Conservation (phyloP, 352 stramenopile genomes). For the Bremia lactucae region DNA sequence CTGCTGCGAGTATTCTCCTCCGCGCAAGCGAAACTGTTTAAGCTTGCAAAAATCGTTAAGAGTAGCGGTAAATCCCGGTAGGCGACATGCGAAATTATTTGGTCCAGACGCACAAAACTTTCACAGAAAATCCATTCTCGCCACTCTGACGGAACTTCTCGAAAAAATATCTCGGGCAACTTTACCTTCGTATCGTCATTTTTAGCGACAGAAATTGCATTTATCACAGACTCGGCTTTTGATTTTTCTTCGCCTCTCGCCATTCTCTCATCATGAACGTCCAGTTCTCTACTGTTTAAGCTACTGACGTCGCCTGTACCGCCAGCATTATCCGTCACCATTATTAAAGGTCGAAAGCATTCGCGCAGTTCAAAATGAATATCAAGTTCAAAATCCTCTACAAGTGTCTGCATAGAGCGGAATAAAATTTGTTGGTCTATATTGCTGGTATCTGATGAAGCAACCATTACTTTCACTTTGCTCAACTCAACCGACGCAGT, state of each 20-base stretch:
- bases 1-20: slow-evolving; percentile 35
- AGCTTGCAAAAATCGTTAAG: slow-evolving; percentile 34
- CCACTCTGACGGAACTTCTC: slow-evolving; percentile 30
- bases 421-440: slow-evolving; percentile 8
- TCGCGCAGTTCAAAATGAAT: slow-evolving; percentile 14
- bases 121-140: slow-evolving; percentile 36
- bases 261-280: neutral
- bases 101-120: slow-evolving; percentile 29
- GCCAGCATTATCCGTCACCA: slow-evolving; percentile 5
- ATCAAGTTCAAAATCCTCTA: slow-evolving; percentile 40
- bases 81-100: slow-evolving; percentile 46
- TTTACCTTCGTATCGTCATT: slow-evolving; percentile 1
- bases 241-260: slow-evolving; percentile 6
- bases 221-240: slow-evolving; percentile 9
- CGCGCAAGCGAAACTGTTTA: slow-evolving; percentile 26
- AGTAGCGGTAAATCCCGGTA: slow-evolving; percentile 67
- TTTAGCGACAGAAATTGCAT: slow-evolving; percentile 2
- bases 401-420: slow-evolving; percentile 29
- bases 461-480: slow-evolving; percentile 31
- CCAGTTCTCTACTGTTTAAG: slow-evolving; percentile 5
- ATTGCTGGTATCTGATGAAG: slow-evolving; percentile 9
- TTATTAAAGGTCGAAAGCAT: slow-evolving; percentile 24
- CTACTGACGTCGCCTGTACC: slow-evolving; percentile 15
- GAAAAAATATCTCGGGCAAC: slow-evolving; percentile 20
- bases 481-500: slow-evolving; percentile 19